These are phyloP conservation scores for Setaria viridis DNA, from an alignment of 202 grass and related monocot species.

Conservation along the genomic window DNA sequence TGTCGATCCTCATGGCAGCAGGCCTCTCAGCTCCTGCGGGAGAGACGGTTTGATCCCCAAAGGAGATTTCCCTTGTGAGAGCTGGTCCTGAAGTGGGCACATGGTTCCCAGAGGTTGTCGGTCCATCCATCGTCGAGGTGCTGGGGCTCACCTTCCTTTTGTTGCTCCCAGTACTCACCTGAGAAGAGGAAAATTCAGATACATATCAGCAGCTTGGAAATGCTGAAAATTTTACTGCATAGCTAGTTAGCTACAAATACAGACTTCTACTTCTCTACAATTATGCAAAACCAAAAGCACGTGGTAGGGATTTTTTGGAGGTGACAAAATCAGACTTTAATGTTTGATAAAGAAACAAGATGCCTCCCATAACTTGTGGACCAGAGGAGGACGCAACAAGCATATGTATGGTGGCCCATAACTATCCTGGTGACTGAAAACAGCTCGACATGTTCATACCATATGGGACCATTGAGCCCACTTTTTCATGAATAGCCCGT, in stretches of 20 bases:
- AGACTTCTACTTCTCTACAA: not conserved
- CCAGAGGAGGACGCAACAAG: slow-evolving; percentile 47
- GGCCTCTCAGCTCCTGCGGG: slow-evolving; percentile 42
- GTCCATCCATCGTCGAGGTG: slow-evolving; percentile 49
- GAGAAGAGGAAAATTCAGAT: slow-evolving; percentile 33
- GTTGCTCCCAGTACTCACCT: slow-evolving; percentile 66
- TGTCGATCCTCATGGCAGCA: slow-evolving; percentile 59
- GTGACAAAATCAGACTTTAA: slow-evolving; percentile 36
- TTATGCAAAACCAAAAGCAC: slow-evolving; percentile 33
- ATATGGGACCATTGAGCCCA: slow-evolving; percentile 48
- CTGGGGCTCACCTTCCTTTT: slow-evolving; percentile 65
- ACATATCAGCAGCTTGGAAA: not conserved
- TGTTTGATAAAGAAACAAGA: slow-evolving; percentile 45
- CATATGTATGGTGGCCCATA: slow-evolving; percentile 57
- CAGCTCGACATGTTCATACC: slow-evolving; percentile 38
- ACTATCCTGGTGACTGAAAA: slow-evolving; percentile 38
- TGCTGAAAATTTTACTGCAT: not conserved
- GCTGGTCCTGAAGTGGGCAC: slow-evolving; percentile 45
- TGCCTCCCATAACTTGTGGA: slow-evolving; percentile 54
- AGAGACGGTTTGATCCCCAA: slow-evolving; percentile 59
- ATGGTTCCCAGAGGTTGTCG: slow-evolving; percentile 59
- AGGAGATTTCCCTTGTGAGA: slow-evolving; percentile 71
- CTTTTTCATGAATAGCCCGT: slow-evolving; percentile 31
- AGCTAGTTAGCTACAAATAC: not conserved
- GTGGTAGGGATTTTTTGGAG: slow-evolving; percentile 26